Evolutionary conservation across 306 rosid species (phyloP), one percentile per base, ranked within the genome.

Genomic region (Cicer judaicum): DNA sequence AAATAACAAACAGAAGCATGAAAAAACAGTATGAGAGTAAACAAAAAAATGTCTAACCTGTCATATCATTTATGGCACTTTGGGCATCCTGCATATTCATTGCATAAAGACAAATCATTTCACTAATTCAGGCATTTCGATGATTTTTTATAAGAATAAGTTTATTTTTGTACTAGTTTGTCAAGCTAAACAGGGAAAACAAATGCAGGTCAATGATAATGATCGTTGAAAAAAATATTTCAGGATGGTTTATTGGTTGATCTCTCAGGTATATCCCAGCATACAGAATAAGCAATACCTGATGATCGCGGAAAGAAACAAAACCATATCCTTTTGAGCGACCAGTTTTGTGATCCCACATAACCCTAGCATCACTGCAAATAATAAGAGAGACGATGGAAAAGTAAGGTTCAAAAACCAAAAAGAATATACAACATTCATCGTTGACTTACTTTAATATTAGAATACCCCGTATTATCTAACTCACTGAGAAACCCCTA

Each of bases 271-370:
- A 62, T 55, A 59, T 68, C 50, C 68, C 24, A 76, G 41, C 48
- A 53, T 41, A 79, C 64, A 79, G 48, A 76, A 69, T 69, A 70
- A 83, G 80, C 70, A 78, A 79, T 79, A 87, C 90, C 90, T 84
- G 90, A 82, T 87, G 86, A 55, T 84, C 86, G 74, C 90, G 86
- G 76, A 87, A 87, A 66, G 90, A 79, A 70, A 87, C 90, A 84
- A 87, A 87, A 70, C 88, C 88, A 84, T 84, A 87, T 79, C 90
- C 90, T 82, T 84, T 87, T 34, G 90, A 87, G 52, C 88, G 88
- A 19, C 90, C 88, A 77, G 90, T 87, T 87, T 87, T 87, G 72
- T 84, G 88, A 84, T 87, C 90, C 90, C 90, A 87, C 90, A 87
- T 87, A 60, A 87, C 90, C 73, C 86, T 87, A 65, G 90, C 90